Percentiles rank a stretch among this genome's conserved stretches.
Conservation (phyloP, 176 grass and related monocot species). For the Oryza coarctata region DNA sequence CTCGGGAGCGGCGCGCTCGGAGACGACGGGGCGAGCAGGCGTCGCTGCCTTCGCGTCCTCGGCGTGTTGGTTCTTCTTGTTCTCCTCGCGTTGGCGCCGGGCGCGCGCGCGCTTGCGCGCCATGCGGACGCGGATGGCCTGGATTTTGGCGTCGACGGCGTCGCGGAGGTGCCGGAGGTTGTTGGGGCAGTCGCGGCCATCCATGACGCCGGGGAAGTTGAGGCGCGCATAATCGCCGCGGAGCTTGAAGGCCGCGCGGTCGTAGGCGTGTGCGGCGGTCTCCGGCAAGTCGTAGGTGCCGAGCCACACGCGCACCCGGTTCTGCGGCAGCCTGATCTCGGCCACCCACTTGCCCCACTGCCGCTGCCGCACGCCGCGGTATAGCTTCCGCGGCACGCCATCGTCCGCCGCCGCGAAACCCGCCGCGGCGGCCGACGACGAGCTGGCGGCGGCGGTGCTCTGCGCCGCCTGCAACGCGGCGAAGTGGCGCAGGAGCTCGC, state of each 20-base stretch:
- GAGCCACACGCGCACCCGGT: conserved; percentile 93
- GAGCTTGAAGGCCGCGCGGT: conserved; percentile 78
- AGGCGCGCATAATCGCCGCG: conserved; percentile 97
- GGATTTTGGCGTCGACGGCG: conserved; percentile 86
- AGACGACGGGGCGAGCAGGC: background rate
- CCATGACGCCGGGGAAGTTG: conserved; percentile 86
- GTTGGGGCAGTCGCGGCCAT: conserved; percentile 45
- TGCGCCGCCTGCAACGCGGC: conserved; percentile 22
- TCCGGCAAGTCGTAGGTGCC: conserved; percentile 95
- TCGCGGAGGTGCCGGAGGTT: conserved; percentile 47
- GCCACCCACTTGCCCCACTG: conserved; percentile 99
- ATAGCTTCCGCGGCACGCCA: conserved; percentile 51
- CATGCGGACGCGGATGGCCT: conserved; percentile 82
- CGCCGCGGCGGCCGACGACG: background rate
- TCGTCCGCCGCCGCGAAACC: background rate
- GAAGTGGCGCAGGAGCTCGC: conserved; percentile 76
- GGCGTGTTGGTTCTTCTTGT: background rate
- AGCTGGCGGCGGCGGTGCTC: background rate
- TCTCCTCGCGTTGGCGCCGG: conserved; percentile 36
- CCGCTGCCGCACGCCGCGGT: conserved; percentile 90
- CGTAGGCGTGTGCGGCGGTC: conserved; percentile 87
- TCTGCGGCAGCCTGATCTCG: conserved; percentile 85
- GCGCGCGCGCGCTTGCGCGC: conserved; percentile 48
- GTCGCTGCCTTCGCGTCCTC: background rate
- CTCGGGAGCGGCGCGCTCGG: conserved; percentile 27